Conservation (phyloP, 2,329 filamentous ascomycete species). For the Sporothrix schenckii region DNA sequence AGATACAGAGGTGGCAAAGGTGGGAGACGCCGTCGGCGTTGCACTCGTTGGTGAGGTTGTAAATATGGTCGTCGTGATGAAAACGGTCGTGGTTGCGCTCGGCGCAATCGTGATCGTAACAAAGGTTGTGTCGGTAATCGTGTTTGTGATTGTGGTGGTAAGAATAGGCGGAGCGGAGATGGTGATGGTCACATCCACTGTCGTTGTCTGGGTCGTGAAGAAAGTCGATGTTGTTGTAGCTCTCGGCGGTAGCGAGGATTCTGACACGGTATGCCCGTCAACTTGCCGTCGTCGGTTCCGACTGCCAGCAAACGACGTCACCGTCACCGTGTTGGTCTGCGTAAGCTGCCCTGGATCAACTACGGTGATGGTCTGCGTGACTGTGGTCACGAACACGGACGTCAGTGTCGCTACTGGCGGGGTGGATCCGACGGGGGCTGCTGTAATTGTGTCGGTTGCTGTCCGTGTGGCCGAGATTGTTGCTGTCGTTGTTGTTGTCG, state of each 20-base stretch:
- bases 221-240: conserved; percentile 21
- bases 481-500: background rate
- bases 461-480: conserved; percentile 23
- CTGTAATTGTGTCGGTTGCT: background rate
- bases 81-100: conserved; percentile 37
- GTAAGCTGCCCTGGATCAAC: conserved; percentile 38
- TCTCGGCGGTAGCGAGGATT: background rate
- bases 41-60: conserved; percentile 32
- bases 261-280: background rate
- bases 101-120: conserved; percentile 36
- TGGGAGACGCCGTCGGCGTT: conserved; percentile 34
- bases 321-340: conserved; percentile 36
- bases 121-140: conserved; percentile 34
- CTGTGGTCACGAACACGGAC: conserved; percentile 34
- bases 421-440: background rate
- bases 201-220: conserved; percentile 35
- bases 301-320: conserved; percentile 30
- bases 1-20: conserved; percentile 4
- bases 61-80: conserved; percentile 37
- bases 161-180: background rate
- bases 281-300: background rate
- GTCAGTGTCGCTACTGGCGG: conserved; percentile 28
- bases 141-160: conserved; percentile 33
- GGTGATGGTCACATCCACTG: conserved; percentile 33
- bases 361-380: conserved; percentile 39